These are phyloP conservation scores for Aspergillus ochraceoroseus DNA, from an alignment of 2,329 filamentous ascomycete species.

Conservation along the genomic window DNA sequence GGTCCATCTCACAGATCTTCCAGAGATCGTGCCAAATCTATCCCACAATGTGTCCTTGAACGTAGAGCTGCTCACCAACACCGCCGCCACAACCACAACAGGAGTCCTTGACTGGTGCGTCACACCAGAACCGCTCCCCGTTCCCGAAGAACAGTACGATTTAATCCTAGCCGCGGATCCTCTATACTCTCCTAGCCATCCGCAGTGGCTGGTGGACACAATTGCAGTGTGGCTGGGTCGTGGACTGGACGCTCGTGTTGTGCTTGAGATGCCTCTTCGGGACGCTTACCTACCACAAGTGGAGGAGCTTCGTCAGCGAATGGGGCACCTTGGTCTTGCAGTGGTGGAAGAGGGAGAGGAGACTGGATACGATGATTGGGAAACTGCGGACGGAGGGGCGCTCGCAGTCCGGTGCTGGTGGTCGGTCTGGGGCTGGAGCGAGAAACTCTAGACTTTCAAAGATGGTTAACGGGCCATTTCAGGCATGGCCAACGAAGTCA, in stretches of 20 bases:
- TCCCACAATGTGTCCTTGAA: constrained; percentile 68
- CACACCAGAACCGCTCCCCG: constrained; percentile 26
- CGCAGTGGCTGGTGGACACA: constrained; percentile 64
- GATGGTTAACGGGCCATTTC: not conserved
- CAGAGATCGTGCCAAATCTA: constrained; percentile 77
- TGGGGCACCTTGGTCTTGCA: constrained; percentile 53
- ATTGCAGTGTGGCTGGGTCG: constrained; percentile 63
- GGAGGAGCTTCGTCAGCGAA: constrained; percentile 56
- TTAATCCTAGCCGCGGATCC: constrained; percentile 81
- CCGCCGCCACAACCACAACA: constrained; percentile 56
- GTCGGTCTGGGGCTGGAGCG: constrained; percentile 45
- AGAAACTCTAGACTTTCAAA: constrained; percentile 27
- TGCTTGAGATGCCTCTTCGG: constrained; percentile 76
- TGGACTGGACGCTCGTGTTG: constrained; percentile 56
- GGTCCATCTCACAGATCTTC: constrained; percentile 76
- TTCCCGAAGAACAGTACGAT: constrained; percentile 44
- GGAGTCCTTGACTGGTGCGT: constrained; percentile 68
- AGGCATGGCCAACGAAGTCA: constrained; percentile 25
- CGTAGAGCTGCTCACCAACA: constrained; percentile 48
- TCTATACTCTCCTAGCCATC: constrained; percentile 81
- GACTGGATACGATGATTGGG: constrained; percentile 47
- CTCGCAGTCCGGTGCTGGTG: constrained; percentile 47
- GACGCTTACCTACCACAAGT: constrained; percentile 63
- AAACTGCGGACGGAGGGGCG: constrained; percentile 39
- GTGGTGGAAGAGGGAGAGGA: constrained; percentile 50